These are phyloP conservation scores for Coriolopsis trogii DNA, from an alignment of 1,284 basidiomycete species.

Conservation along the genomic window DNA sequence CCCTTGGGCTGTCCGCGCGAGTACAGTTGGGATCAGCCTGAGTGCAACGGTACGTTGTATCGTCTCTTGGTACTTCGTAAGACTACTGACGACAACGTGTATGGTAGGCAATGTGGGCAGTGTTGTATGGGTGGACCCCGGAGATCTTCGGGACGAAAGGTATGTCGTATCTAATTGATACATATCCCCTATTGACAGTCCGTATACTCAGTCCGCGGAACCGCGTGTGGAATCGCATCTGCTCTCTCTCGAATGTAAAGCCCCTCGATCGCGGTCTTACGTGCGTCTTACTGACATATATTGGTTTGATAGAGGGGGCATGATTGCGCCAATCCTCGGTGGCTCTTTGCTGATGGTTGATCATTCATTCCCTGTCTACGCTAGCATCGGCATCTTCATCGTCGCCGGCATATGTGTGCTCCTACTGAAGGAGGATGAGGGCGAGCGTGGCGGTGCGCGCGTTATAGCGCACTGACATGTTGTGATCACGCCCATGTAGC, in stretches of 20 bases:
- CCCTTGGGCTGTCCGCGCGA: conserved; percentile 70
- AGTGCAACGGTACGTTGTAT: conserved; percentile 68
- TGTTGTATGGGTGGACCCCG: conserved; percentile 90
- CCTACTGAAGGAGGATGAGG: conserved; percentile 48
- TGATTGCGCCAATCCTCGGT: conserved; percentile 87
- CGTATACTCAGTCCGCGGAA: conserved; percentile 69
- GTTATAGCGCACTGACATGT: conserved; percentile 29
- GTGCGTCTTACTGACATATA: conserved; percentile 3
- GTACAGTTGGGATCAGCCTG: conserved; percentile 81
- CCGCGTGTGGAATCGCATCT: conserved; percentile 90
- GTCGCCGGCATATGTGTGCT: conserved; percentile 71
- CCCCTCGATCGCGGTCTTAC: not conserved
- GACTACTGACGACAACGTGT: not conserved
- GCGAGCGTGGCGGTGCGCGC: conserved; percentile 26
- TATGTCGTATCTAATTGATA: conserved; percentile 29
- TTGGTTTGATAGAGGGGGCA: conserved; percentile 75
- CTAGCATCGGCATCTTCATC: conserved; percentile 71
- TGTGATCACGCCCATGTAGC: no score
- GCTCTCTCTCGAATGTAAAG: conserved; percentile 85
- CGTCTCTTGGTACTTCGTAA: not conserved
- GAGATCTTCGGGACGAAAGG: conserved; percentile 86
- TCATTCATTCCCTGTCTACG: conserved; percentile 78
- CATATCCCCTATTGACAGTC: not conserved
- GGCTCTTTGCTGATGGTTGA: conserved; percentile 79
- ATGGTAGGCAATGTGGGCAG: conserved; percentile 92